Evolutionary conservation across 345 rosid genomes (phyloP).

Genomic region (Gossypium anomalum): DNA sequence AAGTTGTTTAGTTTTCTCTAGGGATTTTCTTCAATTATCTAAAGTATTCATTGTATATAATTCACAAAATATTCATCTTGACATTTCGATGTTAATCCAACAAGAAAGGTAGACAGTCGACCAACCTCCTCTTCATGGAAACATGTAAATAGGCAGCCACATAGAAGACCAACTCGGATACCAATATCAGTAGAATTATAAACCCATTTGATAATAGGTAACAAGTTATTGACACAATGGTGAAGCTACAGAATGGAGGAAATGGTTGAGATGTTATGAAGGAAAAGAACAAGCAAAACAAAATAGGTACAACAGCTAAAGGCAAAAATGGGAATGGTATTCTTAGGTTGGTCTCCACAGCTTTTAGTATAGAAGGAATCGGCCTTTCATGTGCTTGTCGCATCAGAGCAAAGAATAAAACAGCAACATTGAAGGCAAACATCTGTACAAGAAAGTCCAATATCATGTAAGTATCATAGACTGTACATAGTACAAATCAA

Average conservation of each 20-base stretch:
- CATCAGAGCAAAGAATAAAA: constrained; percentile 74
- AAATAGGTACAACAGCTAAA: constrained; percentile 53
- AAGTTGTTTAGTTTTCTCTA: background rate
- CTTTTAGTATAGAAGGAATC: constrained; percentile 66
- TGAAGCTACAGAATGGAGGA: constrained; percentile 68
- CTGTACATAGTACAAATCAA: background rate
- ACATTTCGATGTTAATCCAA: background rate
- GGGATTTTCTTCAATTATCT: background rate
- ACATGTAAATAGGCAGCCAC: constrained; percentile 62
- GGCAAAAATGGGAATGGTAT: constrained; percentile 67
- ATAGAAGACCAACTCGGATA: constrained; percentile 68
- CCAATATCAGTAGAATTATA: constrained; percentile 47
- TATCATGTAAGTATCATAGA: background rate
- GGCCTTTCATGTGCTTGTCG: constrained; percentile 67
- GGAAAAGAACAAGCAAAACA: constrained; percentile 49
- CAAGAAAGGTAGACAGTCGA: constrained; percentile 13
- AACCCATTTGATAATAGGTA: constrained; percentile 72
- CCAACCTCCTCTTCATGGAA: constrained; percentile 63
- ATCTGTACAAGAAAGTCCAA: constrained; percentile 43
- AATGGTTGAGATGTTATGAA: constrained; percentile 59
- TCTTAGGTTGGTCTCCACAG: constrained; percentile 75
- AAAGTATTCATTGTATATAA: background rate
- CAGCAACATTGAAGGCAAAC: constrained; percentile 52
- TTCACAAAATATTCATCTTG: constrained; percentile 4
- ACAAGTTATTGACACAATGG: constrained; percentile 57